Conservation (phyloP, 192 early-diverging fungal genomes). For the Haplosporangium gracile region DNA sequence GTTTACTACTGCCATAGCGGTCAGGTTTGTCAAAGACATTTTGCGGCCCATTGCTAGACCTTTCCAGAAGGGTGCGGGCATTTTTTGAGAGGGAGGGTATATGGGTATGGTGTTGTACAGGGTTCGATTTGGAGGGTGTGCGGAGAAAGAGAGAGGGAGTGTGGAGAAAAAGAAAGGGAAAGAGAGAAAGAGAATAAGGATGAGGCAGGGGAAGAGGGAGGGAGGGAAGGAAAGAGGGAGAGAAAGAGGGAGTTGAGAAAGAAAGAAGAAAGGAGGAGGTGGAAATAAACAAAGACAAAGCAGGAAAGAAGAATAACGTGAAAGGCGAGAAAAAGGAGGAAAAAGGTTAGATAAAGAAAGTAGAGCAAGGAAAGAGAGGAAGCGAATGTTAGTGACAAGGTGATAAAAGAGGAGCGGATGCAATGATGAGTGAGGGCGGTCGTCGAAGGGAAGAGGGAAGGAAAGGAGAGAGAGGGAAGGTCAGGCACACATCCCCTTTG, state of each 20-base stretch:
- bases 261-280: background rate
- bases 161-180: background rate
- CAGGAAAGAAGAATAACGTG: background rate
- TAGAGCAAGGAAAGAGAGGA: background rate
- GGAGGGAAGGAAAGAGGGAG: background rate
- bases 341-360: background rate
- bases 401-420: too few relatives aligned
- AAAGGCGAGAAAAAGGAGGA: conserved; percentile 7
- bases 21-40: conserved; percentile 35
- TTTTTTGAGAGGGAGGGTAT: background rate
- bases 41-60: conserved; percentile 44
- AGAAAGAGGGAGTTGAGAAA: background rate
- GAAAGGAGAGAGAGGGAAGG: too few relatives aligned
- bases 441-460: too few relatives aligned
- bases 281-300: background rate
- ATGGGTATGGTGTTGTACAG: background rate
- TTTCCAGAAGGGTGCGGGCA: conserved; percentile 25
- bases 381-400: background rate
- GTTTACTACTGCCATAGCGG: conserved; percentile 16
- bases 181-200: background rate
- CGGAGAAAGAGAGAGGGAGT: background rate
- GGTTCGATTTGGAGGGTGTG: background rate
- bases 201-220: background rate
- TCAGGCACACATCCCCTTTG: too few relatives aligned
- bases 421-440: too few relatives aligned